Evolutionary conservation across 805 yeast species (phyloP), one percentile per base, ranked within the genome.

Genomic region (Clavispora santaluciae): DNA sequence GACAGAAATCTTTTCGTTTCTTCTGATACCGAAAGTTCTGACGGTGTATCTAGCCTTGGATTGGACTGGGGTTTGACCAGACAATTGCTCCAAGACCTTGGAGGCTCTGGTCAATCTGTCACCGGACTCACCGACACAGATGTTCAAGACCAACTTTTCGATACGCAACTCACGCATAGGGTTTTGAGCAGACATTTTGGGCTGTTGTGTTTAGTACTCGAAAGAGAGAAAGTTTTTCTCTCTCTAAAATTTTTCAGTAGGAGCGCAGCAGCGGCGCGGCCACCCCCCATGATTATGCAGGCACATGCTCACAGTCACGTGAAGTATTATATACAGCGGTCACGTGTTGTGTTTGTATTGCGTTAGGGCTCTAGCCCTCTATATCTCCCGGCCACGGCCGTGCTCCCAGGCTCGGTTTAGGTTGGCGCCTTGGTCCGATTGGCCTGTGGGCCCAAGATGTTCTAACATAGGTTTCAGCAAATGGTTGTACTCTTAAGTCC

Each of bases 71-170:
- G 99, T 93, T 81, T 93, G 99, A 90, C 99, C 99, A 62, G 98
- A 91, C 66, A 93, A 86, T 81, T 93, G 99, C 81, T 93, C 99
- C 71, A 93, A 83, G 67, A 93, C 99, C 83, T 93, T 93, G 71
- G 99, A 93, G 64, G 99, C 99, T 86, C 99, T 91, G 81, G 99
- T 93, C 75, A 93, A 88, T 85, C 98, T 86, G 78, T 93, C 99
- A 83, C 99, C 99, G 76, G 97, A 90, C 80, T 93, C 99, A 81
- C 99, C 99, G 75, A 93, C 99, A 77, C 95, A 90, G 79, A 93
- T 93, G 93, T 93, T 93, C 76, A 93, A 86, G 76, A 93, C 97
- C 76, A 93, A 85, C 80, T 93, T 93, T 80, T 93, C 98, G 80
- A 93, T 91, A 81, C 85, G 90, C 77, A 93, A 81, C 66, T 93